Percentiles rank a stretch among this genome's conserved stretches.
These are phyloP conservation scores for Apiospora hydei DNA, from an alignment of 2,329 filamentous ascomycete species.

Conservation along the genomic window DNA sequence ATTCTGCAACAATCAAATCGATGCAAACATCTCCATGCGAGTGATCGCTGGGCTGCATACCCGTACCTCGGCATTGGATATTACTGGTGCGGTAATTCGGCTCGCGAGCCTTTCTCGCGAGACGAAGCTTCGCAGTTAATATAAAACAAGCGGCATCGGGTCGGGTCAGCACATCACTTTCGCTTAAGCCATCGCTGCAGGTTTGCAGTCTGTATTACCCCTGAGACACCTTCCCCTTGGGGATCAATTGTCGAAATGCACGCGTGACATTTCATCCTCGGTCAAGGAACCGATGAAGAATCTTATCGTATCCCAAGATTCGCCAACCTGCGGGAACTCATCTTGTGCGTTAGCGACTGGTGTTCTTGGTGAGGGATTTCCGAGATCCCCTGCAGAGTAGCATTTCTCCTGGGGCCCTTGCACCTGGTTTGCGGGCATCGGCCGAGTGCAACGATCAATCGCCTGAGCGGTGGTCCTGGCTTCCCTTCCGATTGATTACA, in stretches of 20 bases:
- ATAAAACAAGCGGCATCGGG: not conserved
- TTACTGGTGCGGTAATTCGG: not conserved
- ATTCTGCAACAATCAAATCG: not conserved
- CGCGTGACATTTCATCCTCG: not conserved
- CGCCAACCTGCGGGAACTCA: not conserved
- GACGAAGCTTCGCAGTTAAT: not conserved
- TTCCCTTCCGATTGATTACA: not conserved
- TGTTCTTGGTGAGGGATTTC: not conserved
- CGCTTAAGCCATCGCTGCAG: not conserved
- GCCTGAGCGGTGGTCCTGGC: not conserved
- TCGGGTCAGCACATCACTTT: not conserved
- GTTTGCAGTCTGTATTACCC: not conserved
- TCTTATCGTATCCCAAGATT: not conserved
- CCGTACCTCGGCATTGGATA: not conserved
- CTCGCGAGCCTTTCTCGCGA: not conserved
- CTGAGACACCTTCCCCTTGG: not conserved
- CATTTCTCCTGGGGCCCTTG: not conserved
- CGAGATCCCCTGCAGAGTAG: not conserved
- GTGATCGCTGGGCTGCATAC: not conserved
- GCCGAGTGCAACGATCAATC: not conserved
- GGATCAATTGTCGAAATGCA: not conserved
- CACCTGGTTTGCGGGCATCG: not conserved
- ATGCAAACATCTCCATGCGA: not conserved
- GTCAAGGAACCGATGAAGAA: not conserved
- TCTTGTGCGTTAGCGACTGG: not conserved